A percentile compares a stretch with the other conserved stretches of the same genome.
Conservation (phyloP, 345 rosid genomes). For the Gossypium rotundifolium region DNA sequence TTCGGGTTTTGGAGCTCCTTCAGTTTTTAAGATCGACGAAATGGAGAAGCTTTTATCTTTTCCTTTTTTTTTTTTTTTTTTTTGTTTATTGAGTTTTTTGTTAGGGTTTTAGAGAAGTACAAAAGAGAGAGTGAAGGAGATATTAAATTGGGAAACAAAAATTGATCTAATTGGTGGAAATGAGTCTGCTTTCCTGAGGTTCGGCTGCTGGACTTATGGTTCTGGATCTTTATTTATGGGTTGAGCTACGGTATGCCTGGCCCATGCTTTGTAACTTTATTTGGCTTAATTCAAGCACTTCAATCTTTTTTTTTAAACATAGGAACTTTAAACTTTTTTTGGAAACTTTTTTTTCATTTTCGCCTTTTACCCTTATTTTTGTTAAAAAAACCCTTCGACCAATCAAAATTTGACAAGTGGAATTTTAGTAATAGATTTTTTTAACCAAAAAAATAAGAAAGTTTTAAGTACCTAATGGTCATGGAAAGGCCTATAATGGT, state of each 20-base stretch:
- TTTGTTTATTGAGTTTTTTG: neutral
- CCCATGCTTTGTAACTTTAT: neutral
- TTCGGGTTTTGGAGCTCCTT: neutral
- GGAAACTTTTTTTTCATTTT: too few species aligned
- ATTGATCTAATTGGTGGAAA: neutral
- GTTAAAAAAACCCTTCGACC: too few species aligned
- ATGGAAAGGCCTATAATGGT: too few species aligned
- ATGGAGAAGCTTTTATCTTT: neutral
- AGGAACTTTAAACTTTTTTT: too few species aligned
- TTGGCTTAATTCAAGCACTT: too few species aligned
- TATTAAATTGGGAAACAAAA: neutral
- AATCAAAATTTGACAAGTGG: too few species aligned
- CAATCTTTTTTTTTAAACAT: too few species aligned
- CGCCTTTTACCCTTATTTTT: too few species aligned
- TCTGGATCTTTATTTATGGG: neutral
- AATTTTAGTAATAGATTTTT: too few species aligned
- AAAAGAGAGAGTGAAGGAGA: neutral
- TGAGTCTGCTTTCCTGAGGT: neutral
- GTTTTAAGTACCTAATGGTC: too few species aligned
- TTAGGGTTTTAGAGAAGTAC: conserved; percentile 3
- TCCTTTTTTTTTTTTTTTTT: too few species aligned
- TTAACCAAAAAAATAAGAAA: too few species aligned
- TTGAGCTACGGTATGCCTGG: neutral
- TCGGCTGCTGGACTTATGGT: neutral
- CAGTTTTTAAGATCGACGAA: neutral